Base-by-base conservation (phyloP, 805 yeast genomes). In the Grigorovia humatica region DNA sequence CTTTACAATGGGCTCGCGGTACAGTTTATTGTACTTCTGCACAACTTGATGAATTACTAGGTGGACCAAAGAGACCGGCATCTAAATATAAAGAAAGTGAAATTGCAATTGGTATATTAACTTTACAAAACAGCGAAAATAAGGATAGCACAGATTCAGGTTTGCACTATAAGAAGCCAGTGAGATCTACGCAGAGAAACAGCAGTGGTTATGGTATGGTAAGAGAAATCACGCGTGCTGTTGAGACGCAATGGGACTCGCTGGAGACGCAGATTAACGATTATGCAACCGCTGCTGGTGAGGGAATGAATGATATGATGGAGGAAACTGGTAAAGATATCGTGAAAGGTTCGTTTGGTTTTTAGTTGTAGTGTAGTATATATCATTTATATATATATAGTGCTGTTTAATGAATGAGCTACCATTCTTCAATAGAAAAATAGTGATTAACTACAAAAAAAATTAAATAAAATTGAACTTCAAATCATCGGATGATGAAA, bases 1-100 rank as follows among this genome's bases (percentile, higher is more conserved):
- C 93, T 0, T 72, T 86, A 45, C 91, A 84, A 65, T 86, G 96
- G 93, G 87, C 93, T 7, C 80, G 83, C 57, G 96, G 96, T 2
- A 71, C 84, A 0, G 79, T 80, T 18, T 74, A 76, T 54, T 75
- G 83, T n/a, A 70, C 81, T 1, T 65, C 76, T 20, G 73, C 75
- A 1, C 95, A 87, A 55, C 72, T 93, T 49, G 83, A 85, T 53
- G 51, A 61, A 12, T 62, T 88, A 45, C 74, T 91, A 42, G 87
- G 85, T 5, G 97, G 97, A 0, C 83, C 82, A 0, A 78, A 80
- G 50, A 76, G 96, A 55, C 80, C 83, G 46, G 70, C 75, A 19
- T 73, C 83, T 1, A 81, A 79, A 60, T 74, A 75, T 50, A 71
- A 73, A 29, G 95, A 87, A 58, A 78, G 82, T 49, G 73, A 71